These are phyloP conservation scores for Aureobasidium sp. DNA, from an alignment of 2,329 filamentous ascomycete genomes.

Conservation along the genomic window DNA sequence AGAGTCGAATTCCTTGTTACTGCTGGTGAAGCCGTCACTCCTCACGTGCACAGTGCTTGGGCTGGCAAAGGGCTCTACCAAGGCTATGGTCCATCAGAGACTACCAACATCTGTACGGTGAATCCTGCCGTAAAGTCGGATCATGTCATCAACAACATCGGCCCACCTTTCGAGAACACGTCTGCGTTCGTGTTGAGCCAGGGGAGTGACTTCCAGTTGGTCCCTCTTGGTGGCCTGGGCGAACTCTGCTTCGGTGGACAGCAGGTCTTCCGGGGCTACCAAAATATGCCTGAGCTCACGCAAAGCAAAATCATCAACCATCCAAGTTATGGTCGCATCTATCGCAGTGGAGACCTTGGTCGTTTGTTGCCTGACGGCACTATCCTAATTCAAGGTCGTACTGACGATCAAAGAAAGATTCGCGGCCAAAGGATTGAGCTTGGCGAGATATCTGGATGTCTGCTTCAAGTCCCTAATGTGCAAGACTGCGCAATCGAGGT, in stretches of 20 bases:
- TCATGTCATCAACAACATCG: conserved; percentile 67
- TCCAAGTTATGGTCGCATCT: conserved; percentile 60
- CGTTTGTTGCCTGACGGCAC: conserved; percentile 69
- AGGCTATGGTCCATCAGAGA: conserved; percentile 78
- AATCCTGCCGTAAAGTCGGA: conserved; percentile 47
- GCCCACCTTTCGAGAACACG: conserved; percentile 63
- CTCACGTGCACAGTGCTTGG: conserved; percentile 63
- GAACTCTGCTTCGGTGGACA: conserved; percentile 83
- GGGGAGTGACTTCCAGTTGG: conserved; percentile 37
- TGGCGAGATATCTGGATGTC: conserved; percentile 59
- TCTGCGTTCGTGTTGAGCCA: conserved; percentile 56
- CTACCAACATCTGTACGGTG: conserved; percentile 79
- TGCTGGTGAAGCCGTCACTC: conserved; percentile 71
- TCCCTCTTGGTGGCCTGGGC: conserved; percentile 65
- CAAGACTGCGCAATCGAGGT: conserved; percentile 58
- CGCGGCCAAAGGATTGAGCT: conserved; percentile 73
- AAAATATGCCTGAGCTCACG: conserved; percentile 56
- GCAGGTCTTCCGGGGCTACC: conserved; percentile 67
- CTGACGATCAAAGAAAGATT: conserved; percentile 75
- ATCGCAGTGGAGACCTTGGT: conserved; percentile 75
- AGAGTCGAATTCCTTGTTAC: conserved; percentile 67
- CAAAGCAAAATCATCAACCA: conserved; percentile 60
- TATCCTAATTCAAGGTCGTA: conserved; percentile 61
- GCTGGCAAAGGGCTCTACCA: conserved; percentile 59
- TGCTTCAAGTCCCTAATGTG: conserved; percentile 46